Percentiles rank a stretch among this genome's conserved stretches.
phyloP scores from a whole-genome alignment of 768 basidiomycete genomes.

The Calocera cornea region DNA sequence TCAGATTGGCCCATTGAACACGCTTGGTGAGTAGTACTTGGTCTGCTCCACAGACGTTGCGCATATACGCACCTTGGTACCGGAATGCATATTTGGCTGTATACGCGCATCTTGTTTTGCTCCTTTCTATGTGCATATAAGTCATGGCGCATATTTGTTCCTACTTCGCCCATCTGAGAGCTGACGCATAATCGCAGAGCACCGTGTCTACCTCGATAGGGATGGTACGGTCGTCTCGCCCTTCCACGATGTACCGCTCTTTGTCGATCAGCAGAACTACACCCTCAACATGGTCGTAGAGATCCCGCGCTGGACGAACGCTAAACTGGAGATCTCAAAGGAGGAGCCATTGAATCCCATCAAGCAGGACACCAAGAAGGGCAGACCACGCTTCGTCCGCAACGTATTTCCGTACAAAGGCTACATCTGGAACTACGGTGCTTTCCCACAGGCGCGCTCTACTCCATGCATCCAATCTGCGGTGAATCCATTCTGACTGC shows the following conservation, averaged over 20 bases:
- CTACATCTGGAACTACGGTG: constrained; percentile 99
- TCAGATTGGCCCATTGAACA: too few species aligned
- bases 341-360: constrained; percentile 99
- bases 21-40: too few species aligned
- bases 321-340: constrained; percentile 99
- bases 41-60: too few species aligned
- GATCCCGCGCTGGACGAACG: constrained; percentile 98
- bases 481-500: background rate
- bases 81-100: too few species aligned
- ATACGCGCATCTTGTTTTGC: too few species aligned
- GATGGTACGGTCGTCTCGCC: constrained; percentile 70
- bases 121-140: too few species aligned
- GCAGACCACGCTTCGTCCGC: constrained; percentile 88
- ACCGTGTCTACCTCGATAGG: constrained; percentile 79
- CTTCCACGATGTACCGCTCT: constrained; percentile 96
- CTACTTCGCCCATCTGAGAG: too few species aligned
- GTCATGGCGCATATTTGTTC: too few species aligned
- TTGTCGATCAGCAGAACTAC: constrained; percentile 86
- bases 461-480: background rate
- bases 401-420: constrained; percentile 99
- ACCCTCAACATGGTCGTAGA: constrained; percentile 99
- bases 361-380: constrained; percentile 98
- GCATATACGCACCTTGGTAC: too few species aligned
- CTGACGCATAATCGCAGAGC: too few species aligned
- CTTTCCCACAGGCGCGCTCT: constrained; percentile 77